Base-by-base conservation (phyloP, 768 basidiomycete genomes). In the Podaxis rugospora region DNA sequence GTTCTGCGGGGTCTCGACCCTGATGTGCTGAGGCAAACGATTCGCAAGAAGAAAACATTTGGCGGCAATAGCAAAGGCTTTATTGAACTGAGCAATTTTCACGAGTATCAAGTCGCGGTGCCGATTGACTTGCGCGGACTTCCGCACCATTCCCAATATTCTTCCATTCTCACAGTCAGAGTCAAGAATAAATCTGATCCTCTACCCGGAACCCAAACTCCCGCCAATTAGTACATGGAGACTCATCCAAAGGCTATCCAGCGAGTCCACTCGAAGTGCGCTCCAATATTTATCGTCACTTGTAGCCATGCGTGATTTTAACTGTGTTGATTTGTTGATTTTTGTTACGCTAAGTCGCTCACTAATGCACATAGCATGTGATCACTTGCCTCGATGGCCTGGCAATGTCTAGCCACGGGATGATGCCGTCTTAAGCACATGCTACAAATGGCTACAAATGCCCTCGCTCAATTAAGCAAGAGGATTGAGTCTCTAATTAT, bases 131-230 rank as follows among this genome's bases (percentile, higher is more conserved):
- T 32, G 18, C 18, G 40, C 61, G 61, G 62, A 54, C 62, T 37
- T 47, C 62, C 62, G 18, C 18, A 53, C 42, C 47, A 6, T 56
- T 50, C 61, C 36, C 54, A 44, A 44, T 50, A 18, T 25, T 27
- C 13, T 13, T 23, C 9, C 16, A 47, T 47, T 18, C 10, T 32
- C 32, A 32, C 32, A 9, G 32, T 1, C 32, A 32, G 32, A 40
- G 39, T 13, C 39, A 40, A 44, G 42, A 44, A 44, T 44, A 44
- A 44, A 44, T 32, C 42, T 44, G 16, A 18, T 40, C 39, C 11
- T 6, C 32, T 32, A 9, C 32, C 32, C 7, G 9, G 32, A 32
- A 3, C 7, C 32, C 32, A 32, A 32, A 32, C 32, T 32, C 32
- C 32, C 7, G 32, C 32, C 7, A 5, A 32, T 32, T 32, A 32